A percentile compares a stretch with the other conserved stretches of the same genome.
These are phyloP conservation scores for Afroboletus lepidellus DNA, from an alignment of 1,284 basidiomycete genomes.

Conservation along the genomic window DNA sequence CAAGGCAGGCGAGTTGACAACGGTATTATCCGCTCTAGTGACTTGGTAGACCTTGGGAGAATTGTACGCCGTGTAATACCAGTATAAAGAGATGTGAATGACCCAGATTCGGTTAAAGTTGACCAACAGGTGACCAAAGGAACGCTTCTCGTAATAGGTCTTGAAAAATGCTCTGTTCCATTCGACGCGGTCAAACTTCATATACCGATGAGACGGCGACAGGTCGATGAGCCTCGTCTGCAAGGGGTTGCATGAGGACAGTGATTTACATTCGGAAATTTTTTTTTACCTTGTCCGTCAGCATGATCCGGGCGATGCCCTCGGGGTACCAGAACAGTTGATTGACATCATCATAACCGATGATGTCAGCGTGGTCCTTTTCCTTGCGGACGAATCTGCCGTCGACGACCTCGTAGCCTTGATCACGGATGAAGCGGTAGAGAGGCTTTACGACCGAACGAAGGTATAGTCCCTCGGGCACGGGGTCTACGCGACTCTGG, in stretches of 20 bases:
- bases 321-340: slow-evolving; percentile 99
- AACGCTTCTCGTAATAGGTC: slow-evolving; percentile 95
- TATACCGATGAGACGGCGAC: slow-evolving; percentile 85
- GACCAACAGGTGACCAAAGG: slow-evolving; percentile 90
- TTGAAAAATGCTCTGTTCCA: slow-evolving; percentile 97
- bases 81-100: slow-evolving; percentile 88
- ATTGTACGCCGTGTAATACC: slow-evolving; percentile 94
- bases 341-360: slow-evolving; percentile 99
- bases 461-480: slow-evolving; percentile 94
- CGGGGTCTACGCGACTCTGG: slow-evolving; percentile 89
- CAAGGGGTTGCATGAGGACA: slow-evolving; percentile 2
- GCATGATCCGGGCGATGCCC: slow-evolving; percentile 89
- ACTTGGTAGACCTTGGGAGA: slow-evolving; percentile 78
- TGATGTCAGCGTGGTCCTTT: slow-evolving; percentile 91
- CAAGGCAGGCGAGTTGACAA: slow-evolving; percentile 65
- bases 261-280: slow-evolving; percentile 8
- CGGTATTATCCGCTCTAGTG: slow-evolving; percentile 28
- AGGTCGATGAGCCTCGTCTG: slow-evolving; percentile 88
- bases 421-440: slow-evolving; percentile 97
- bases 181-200: slow-evolving; percentile 93
- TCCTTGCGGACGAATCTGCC: slow-evolving; percentile 94
- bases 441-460: slow-evolving; percentile 90
- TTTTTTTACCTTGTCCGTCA: slow-evolving; percentile 89
- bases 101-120: slow-evolving; percentile 99
- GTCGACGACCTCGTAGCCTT: slow-evolving; percentile 96